phyloP scores from a whole-genome alignment of 2,329 filamentous ascomycete genomes.

The Talaromyces funiculosus region DNA sequence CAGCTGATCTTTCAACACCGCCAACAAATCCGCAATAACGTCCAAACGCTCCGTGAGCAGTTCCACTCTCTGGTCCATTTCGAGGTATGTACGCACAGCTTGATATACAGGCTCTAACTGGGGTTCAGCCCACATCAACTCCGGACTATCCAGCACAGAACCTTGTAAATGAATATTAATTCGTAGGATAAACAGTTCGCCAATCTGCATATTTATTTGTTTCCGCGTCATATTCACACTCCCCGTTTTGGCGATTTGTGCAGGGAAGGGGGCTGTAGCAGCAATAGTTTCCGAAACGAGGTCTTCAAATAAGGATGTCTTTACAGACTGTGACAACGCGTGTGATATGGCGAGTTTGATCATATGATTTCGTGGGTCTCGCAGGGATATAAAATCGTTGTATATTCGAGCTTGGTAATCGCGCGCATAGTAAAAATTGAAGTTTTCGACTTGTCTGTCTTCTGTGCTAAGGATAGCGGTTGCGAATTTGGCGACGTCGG shows the following conservation, averaged over 20 bases:
- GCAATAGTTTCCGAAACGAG: constrained; percentile 91
- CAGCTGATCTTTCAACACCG: constrained; percentile 90
- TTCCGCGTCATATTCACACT: constrained; percentile 81
- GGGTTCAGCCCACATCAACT: constrained; percentile 97
- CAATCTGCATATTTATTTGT: constrained; percentile 99
- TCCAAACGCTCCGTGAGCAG: constrained; percentile 83
- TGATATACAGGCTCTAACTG: constrained; percentile 95
- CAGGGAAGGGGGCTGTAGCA: constrained; percentile 85
- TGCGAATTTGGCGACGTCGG: constrained; percentile 92
- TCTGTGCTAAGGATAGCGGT: constrained; percentile 80
- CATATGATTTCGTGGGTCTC: constrained; percentile 97
- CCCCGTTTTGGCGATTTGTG: constrained; percentile 85
- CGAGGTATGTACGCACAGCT: constrained; percentile 88
- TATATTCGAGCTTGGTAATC: constrained; percentile 98
- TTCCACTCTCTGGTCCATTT: constrained; percentile 94
- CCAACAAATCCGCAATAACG: constrained; percentile 87
- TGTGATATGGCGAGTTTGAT: constrained; percentile 95
- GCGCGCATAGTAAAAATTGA: constrained; percentile 98
- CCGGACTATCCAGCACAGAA: constrained; percentile 90
- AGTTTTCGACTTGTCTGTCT: constrained; percentile 91
- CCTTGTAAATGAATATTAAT: constrained; percentile 98
- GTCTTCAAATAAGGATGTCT: constrained; percentile 96
- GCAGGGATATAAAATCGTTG: constrained; percentile 95
- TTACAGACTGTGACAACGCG: constrained; percentile 90
- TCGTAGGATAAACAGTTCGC: constrained; percentile 92